A percentile compares a stretch with the other conserved stretches of the same genome.
phyloP scores from a whole-genome alignment of 108 stramenopile species.

The Mayamaea pseudoterrestris region DNA sequence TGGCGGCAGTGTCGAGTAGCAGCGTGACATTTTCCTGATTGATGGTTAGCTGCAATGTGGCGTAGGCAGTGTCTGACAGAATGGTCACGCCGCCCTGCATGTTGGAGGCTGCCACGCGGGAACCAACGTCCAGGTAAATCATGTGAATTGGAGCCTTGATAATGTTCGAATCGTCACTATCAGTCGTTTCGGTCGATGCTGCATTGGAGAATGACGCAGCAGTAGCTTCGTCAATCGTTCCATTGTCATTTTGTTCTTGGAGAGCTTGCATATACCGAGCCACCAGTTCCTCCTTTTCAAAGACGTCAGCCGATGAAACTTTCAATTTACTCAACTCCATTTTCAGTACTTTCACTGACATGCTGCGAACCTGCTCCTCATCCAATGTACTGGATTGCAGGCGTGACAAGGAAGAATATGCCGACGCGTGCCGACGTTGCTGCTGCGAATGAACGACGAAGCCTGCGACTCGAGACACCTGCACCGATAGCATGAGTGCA shows the following conservation, averaged over 20 bases:
- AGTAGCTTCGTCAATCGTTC: background rate
- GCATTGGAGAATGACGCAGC: background rate
- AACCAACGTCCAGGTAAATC: conserved; percentile 22
- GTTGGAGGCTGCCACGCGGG: conserved; percentile 28
- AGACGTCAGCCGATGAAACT: conserved; percentile 35
- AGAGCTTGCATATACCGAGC: conserved; percentile 32
- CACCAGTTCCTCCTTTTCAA: conserved; percentile 77
- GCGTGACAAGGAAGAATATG: too few relatives aligned
- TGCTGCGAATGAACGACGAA: too few relatives aligned
- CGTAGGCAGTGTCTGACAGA: conserved; percentile 31
- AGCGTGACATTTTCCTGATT: conserved; percentile 24
- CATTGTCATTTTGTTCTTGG: background rate
- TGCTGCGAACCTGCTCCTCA: too few relatives aligned
- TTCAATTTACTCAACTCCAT: conserved; percentile 25
- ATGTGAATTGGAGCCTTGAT: conserved; percentile 17
- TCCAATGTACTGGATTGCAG: too few relatives aligned
- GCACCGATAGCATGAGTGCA: too few relatives aligned
- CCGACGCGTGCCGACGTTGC: too few relatives aligned
- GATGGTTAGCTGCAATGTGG: conserved; percentile 30
- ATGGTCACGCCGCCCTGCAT: conserved; percentile 23
- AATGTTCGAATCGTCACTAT: background rate
- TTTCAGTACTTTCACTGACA: conserved; percentile 56
- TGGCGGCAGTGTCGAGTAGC: conserved; percentile 76
- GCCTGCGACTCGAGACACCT: too few relatives aligned
- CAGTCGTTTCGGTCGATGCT: too few relatives aligned